Conservation (phyloP, 108 stramenopile species). For the Nannochloropsis gaditana region DNA sequence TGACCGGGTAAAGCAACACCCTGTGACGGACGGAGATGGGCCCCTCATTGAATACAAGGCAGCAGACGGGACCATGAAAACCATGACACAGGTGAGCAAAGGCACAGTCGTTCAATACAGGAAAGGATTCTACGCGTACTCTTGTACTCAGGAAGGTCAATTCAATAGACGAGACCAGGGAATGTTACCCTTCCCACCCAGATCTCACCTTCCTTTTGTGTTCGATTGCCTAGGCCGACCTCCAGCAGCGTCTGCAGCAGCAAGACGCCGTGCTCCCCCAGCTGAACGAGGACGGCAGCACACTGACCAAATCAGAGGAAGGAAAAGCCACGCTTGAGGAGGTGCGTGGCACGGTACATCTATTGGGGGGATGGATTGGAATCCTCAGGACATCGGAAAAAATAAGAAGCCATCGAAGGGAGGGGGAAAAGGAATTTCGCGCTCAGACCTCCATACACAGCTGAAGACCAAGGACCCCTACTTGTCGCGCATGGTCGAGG, state of each 20-base stretch:
- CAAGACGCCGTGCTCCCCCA: constrained; percentile 8
- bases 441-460: neutral
- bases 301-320: neutral
- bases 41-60: constrained; percentile 10
- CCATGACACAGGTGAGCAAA: neutral
- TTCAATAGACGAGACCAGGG: too few species aligned
- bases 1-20: constrained; percentile 19
- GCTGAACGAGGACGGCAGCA: neutral
- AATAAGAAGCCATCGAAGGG: neutral
- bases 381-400: neutral
- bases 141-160: too few species aligned
- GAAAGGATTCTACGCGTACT: too few species aligned
- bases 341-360: neutral
- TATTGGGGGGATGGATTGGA: neutral
- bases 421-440: too few species aligned
- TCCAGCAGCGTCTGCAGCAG: constrained; percentile 10
- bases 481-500: neutral
- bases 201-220: neutral
- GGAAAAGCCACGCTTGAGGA: constrained; percentile 2
- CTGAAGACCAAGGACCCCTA: constrained; percentile 18
- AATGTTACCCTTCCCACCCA: too few species aligned
- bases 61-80: constrained; percentile 5
- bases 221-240: neutral
- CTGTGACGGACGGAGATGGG: neutral
- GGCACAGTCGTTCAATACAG: too few species aligned